phyloP scores from a whole-genome alignment of 495 filamentous ascomycete genomes.

The Tuber magnatum region DNA sequence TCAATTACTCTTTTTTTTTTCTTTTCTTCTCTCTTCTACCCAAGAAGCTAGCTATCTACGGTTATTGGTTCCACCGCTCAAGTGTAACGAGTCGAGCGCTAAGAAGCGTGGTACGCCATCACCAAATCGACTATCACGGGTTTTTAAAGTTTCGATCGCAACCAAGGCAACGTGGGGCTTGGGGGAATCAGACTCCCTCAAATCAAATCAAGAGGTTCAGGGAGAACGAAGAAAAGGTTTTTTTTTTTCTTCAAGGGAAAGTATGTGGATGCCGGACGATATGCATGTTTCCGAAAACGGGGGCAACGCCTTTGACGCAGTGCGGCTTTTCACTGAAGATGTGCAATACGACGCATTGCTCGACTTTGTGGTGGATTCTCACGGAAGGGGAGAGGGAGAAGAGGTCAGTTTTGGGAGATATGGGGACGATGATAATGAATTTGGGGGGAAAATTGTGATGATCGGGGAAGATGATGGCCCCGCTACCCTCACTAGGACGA shows the following conservation, averaged over 20 bases:
- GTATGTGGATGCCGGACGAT: conserved; percentile 35
- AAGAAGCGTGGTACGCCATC: not conserved
- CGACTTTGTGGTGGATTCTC: conserved; percentile 31
- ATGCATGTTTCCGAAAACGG: conserved; percentile 35
- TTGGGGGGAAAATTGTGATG: not conserved
- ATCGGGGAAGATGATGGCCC: not conserved
- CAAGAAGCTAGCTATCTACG: not conserved
- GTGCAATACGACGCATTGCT: conserved; percentile 34
- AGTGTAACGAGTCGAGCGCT: not conserved
- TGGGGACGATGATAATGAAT: conserved; percentile 9
- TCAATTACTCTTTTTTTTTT: not conserved
- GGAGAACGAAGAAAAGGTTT: conserved; percentile 13
- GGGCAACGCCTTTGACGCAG: conserved; percentile 31
- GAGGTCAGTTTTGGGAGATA: conserved; percentile 22
- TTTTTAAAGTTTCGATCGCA: conserved; percentile 7
- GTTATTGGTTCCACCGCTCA: not conserved
- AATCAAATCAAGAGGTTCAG: conserved; percentile 19
- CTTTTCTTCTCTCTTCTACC: not conserved
- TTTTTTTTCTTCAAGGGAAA: not conserved
- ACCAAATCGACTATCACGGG: not conserved
- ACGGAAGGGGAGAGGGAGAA: conserved; percentile 28
- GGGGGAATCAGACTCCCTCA: conserved; percentile 29
- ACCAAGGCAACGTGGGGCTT: conserved; percentile 26
- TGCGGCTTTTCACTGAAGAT: conserved; percentile 30
- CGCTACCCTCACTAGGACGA: not conserved